These are phyloP conservation scores for Silene conica DNA, from an alignment of 148 eudicot genomes.

Conservation along the genomic window DNA sequence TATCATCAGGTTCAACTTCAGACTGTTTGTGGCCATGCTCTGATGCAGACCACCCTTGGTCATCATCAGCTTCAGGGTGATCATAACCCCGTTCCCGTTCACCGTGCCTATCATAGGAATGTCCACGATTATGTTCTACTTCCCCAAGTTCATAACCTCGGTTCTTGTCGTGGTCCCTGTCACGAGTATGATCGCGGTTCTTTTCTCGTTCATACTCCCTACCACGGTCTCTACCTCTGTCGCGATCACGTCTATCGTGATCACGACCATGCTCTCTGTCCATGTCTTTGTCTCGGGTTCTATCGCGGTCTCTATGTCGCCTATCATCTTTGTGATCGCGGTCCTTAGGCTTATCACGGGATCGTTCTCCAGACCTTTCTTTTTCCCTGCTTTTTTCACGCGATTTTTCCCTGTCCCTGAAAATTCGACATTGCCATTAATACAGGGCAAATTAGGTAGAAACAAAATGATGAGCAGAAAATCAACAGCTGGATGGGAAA, in stretches of 20 bases:
- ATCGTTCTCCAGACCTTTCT: slow-evolving; percentile 72
- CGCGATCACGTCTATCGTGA: slow-evolving; percentile 56
- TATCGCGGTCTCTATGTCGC: slow-evolving; percentile 87
- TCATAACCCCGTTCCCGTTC: slow-evolving; percentile 26
- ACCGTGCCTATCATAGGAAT: slow-evolving; percentile 69
- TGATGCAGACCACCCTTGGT: too few relatives aligned
- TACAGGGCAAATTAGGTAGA: neutral
- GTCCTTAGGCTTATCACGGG: slow-evolving; percentile 79
- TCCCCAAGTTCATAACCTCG: slow-evolving; percentile 53
- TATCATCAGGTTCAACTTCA: slow-evolving; percentile 18
- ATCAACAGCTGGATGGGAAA: neutral
- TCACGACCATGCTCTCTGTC: slow-evolving; percentile 58
- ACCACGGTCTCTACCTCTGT: slow-evolving; percentile 40
- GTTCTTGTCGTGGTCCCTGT: slow-evolving; percentile 49
- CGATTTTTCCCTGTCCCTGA: slow-evolving; percentile 88
- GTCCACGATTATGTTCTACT: slow-evolving; percentile 46
- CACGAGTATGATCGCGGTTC: slow-evolving; percentile 29
- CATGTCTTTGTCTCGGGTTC: slow-evolving; percentile 60
- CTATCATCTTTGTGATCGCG: slow-evolving; percentile 86
- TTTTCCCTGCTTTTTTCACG: slow-evolving; percentile 73
- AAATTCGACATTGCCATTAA: neutral
- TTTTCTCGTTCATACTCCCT: slow-evolving; percentile 51
- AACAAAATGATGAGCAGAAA: neutral
- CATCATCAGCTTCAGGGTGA: slow-evolving; percentile 36
- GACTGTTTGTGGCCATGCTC: neutral